Conservation (phyloP, 2,329 filamentous ascomycete species). For the Ascomycota sp. region DNA sequence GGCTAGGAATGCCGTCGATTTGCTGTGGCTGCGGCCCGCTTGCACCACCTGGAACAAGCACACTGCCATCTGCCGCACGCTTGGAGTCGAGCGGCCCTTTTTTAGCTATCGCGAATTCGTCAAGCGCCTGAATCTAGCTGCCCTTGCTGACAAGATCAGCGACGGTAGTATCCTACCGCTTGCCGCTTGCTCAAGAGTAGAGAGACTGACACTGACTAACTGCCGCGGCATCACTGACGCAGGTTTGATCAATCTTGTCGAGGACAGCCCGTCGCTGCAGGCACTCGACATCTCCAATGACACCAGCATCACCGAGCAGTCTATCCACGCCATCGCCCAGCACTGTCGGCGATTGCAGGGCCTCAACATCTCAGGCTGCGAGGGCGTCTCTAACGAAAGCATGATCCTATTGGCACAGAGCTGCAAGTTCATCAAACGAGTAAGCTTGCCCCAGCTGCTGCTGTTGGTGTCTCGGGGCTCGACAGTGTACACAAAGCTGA, state of each 20-base stretch:
- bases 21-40: constrained; percentile 82
- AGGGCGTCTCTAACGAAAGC: constrained; percentile 65
- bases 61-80: constrained; percentile 55
- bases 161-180: constrained; percentile 76
- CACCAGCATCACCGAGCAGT: constrained; percentile 62
- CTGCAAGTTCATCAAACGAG: constrained; percentile 71
- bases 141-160: constrained; percentile 50
- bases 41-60: constrained; percentile 76
- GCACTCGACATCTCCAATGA: constrained; percentile 78
- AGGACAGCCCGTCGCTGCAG: constrained; percentile 58
- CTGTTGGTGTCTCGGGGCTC: background rate
- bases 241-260: constrained; percentile 57
- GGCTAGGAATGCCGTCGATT: constrained; percentile 76
- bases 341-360: constrained; percentile 76
- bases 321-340: constrained; percentile 53
- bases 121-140: constrained; percentile 74
- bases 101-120: constrained; percentile 82
- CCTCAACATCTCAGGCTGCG: constrained; percentile 75
- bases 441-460: constrained; percentile 19
- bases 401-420: constrained; percentile 57
- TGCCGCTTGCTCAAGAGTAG: constrained; percentile 66
- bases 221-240: constrained; percentile 68
- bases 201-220: constrained; percentile 78
- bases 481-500: background rate
- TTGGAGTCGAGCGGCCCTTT: constrained; percentile 49